Base-by-base conservation (phyloP, 1,139 yeast species). In the Candida neerlandica region DNA sequence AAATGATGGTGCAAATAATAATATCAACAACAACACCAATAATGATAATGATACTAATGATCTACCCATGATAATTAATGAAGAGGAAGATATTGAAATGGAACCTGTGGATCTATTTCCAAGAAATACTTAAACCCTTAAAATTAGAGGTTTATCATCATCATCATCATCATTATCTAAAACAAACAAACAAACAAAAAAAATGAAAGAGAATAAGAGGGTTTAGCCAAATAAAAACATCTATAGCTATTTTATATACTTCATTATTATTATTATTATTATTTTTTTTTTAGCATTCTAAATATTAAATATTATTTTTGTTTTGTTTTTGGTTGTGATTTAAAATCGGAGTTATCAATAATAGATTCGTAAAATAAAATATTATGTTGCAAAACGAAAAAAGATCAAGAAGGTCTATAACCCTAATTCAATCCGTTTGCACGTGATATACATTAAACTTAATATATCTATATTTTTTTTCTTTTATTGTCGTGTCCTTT, bases 31-130 rank as follows among this genome's bases (percentile, higher is more conserved):
- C 45, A 44, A 44, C 46, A n/a, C n/a, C n/a, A 43, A 32, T 45
- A 34, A 33, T 40, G 14, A 18, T 38, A 42, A 26, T 43, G 61
- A 62, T 33, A 61, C 61, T 33, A 37, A 29, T 44, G 54, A 58
- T 1, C 60, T 66, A 15, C 71, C 70, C 29, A 56, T 61, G 26
- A 58, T 23, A n/a, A 7, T 65, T 11, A 63, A 67, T 51, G 66
- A 59, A 12, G 69, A 61, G 38, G 69, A 61, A 40, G 73, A 66
- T 46, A 73, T 69, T 41, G 79, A 74, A 10, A 71, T 66, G 45
- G 70, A 66, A 46, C 43, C 52, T 40, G 56, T 48, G 27, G 58
- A 53, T 41, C 63, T 73, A 50, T 73, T 71, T 45, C 73, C 75
- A 14, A 56, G 73, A 39, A 55, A 52, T 41, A 48, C 35, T 12